phyloP scores from a whole-genome alignment of 2,329 filamentous ascomycete genomes.

The Paecilomyces sp. region DNA sequence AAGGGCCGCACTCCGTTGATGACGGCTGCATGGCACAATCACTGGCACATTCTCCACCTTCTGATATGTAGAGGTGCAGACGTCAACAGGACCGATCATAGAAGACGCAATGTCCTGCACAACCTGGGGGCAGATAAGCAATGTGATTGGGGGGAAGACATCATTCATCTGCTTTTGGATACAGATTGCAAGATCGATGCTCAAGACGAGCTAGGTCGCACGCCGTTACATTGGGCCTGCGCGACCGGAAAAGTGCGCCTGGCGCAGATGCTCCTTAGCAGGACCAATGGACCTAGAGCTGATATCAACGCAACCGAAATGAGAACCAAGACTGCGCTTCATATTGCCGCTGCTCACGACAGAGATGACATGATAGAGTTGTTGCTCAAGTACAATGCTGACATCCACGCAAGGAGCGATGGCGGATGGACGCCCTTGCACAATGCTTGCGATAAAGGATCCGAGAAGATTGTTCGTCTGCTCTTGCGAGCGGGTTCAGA shows the following conservation, averaged over 20 bases:
- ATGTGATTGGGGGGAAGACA: slow-evolving; percentile 41
- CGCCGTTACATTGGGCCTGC: slow-evolving; percentile 53
- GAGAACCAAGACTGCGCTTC: slow-evolving; percentile 40
- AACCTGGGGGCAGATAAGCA: slow-evolving; percentile 40
- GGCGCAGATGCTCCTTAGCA: slow-evolving; percentile 40
- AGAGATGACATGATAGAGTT: slow-evolving; percentile 29
- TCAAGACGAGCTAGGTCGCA: slow-evolving; percentile 42
- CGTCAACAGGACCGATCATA: slow-evolving; percentile 25
- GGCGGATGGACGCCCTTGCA: slow-evolving; percentile 49
- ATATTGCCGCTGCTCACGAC: slow-evolving; percentile 42
- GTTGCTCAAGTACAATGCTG: slow-evolving; percentile 38
- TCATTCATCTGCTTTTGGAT: slow-evolving; percentile 34
- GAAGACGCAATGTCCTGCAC: slow-evolving; percentile 29
- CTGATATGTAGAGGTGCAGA: slow-evolving; percentile 30
- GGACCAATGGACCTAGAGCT: slow-evolving; percentile 24
- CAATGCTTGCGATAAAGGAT: slow-evolving; percentile 47
- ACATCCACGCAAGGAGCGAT: slow-evolving; percentile 41
- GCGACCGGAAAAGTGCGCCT: slow-evolving; percentile 49
- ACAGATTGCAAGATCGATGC: slow-evolving; percentile 36
- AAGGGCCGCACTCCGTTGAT: slow-evolving; percentile 38
- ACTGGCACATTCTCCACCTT: slow-evolving; percentile 30
- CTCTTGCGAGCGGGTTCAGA: slow-evolving; percentile 32
- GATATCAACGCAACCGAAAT: slow-evolving; percentile 37
- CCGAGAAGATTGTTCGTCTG: slow-evolving; percentile 36
- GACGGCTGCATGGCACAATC: slow-evolving; percentile 38